Percentiles rank a stretch among this genome's conserved stretches.
phyloP scores from a whole-genome alignment of 805 yeast genomes.

The Candida anglica region DNA sequence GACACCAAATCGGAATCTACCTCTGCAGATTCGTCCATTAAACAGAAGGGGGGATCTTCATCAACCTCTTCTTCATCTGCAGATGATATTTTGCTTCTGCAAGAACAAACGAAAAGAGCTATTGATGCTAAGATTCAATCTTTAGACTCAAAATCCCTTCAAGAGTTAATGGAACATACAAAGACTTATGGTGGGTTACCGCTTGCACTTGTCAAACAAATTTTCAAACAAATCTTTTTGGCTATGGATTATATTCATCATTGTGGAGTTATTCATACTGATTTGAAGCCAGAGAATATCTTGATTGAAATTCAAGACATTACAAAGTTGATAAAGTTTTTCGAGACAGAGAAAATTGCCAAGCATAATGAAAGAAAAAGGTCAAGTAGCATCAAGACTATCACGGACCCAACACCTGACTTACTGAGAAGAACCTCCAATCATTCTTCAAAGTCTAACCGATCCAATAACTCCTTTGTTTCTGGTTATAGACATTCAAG shows the following conservation, averaged over 20 bases:
- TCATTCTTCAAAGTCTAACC: neutral
- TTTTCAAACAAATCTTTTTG: slow-evolving; percentile 50
- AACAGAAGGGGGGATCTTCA: neutral
- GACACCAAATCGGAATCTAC: slow-evolving; percentile 2
- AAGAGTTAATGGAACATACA: slow-evolving; percentile 29
- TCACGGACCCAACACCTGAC: neutral
- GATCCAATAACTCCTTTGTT: neutral
- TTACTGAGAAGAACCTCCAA: no score
- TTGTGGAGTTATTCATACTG: slow-evolving; percentile 37
- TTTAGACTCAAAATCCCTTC: slow-evolving; percentile 17
- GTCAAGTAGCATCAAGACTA: neutral
- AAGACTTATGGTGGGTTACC: slow-evolving; percentile 53
- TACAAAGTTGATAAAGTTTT: slow-evolving; percentile 43
- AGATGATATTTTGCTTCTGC: neutral
- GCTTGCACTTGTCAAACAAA: slow-evolving; percentile 48
- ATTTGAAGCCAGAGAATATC: slow-evolving; percentile 40
- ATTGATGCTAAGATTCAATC: slow-evolving; percentile 8
- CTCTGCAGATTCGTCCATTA: neutral
- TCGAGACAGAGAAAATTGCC: slow-evolving; percentile 31
- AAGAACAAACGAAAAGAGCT: slow-evolving; percentile 1
- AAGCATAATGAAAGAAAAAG: slow-evolving; percentile 6
- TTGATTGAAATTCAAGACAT: slow-evolving; percentile 40
- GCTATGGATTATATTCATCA: slow-evolving; percentile 58
- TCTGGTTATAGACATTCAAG: slow-evolving; percentile 1
- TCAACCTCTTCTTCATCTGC: slow-evolving; percentile 3